phyloP scores from a whole-genome alignment of 345 rosid species.

The Populus simonii region DNA sequence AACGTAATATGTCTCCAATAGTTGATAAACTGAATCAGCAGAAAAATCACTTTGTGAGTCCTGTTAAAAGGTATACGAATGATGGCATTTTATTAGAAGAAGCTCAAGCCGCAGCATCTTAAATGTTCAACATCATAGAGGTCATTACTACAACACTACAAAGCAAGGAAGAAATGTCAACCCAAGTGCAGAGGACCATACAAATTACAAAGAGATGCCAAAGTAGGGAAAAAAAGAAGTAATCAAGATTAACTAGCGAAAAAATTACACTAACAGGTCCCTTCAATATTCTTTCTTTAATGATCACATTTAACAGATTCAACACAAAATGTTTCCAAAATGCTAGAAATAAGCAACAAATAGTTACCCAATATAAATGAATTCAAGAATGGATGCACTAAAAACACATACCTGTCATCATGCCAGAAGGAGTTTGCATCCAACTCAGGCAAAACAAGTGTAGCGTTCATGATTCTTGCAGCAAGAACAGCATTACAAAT shows the following conservation, averaged over 20 bases:
- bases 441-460: slow-evolving; percentile 92
- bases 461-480: slow-evolving; percentile 98
- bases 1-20: not conserved
- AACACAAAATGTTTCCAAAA: not conserved
- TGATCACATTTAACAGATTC: not conserved
- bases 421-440: slow-evolving; percentile 99
- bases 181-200: not conserved
- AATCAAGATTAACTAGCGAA: not conserved
- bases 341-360: not conserved
- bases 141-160: not conserved
- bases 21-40: not conserved
- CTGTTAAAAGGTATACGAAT: not conserved
- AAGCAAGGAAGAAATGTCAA: not conserved
- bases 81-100: not conserved
- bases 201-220: not conserved
- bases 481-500: slow-evolving; percentile 99
- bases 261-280: not conserved
- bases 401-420: slow-evolving; percentile 74
- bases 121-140: not conserved
- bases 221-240: not conserved
- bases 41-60: not conserved
- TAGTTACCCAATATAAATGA: not conserved
- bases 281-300: not conserved
- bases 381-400: not conserved
- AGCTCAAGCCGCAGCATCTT: not conserved